A percentile compares a stretch with the other conserved stretches of the same genome.
These are phyloP conservation scores for Stygiomarasmius scandens DNA, from an alignment of 1,284 basidiomycete species.

Conservation along the genomic window DNA sequence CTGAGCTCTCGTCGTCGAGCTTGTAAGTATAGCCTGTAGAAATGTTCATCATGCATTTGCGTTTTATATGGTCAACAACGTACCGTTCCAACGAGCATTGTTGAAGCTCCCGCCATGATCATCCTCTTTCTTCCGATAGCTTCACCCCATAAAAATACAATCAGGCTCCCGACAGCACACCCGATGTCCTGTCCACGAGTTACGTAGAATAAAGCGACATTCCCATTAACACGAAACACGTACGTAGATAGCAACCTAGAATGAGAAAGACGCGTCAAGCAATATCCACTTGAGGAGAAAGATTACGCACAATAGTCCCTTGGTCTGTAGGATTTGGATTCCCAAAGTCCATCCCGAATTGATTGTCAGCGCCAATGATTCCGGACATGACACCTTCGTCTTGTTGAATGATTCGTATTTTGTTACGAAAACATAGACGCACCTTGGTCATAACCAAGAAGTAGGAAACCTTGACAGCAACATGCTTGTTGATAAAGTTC, in stretches of 20 bases:
- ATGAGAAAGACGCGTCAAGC: not conserved
- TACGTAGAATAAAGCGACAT: too few species aligned
- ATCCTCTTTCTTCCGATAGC: conserved; percentile 43
- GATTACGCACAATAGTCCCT: conserved; percentile 40
- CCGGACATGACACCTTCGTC: conserved; percentile 53
- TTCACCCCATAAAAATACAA: conserved; percentile 45
- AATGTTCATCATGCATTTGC: not conserved
- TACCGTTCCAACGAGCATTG: conserved; percentile 49
- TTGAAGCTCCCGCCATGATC: conserved; percentile 43
- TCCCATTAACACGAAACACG: not conserved
- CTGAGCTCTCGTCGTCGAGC: conserved; percentile 43
- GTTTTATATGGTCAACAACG: conserved; percentile 14
- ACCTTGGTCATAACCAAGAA: conserved; percentile 50
- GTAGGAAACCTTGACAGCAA: conserved; percentile 46
- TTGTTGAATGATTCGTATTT: too few species aligned
- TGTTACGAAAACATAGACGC: too few species aligned
- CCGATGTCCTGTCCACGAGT: conserved; percentile 38
- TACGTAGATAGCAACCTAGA: conserved; percentile 31
- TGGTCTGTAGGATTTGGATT: conserved; percentile 41
- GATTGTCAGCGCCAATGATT: conserved; percentile 46
- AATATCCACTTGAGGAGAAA: not conserved
- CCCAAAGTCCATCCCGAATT: conserved; percentile 43
- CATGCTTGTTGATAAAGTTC: conserved; percentile 30
- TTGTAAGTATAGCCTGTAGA: conserved; percentile 34
- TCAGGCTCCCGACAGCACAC: conserved; percentile 39